Evolutionary conservation across 257 asterid species (phyloP).

Genomic region (Primulina eburnea): DNA sequence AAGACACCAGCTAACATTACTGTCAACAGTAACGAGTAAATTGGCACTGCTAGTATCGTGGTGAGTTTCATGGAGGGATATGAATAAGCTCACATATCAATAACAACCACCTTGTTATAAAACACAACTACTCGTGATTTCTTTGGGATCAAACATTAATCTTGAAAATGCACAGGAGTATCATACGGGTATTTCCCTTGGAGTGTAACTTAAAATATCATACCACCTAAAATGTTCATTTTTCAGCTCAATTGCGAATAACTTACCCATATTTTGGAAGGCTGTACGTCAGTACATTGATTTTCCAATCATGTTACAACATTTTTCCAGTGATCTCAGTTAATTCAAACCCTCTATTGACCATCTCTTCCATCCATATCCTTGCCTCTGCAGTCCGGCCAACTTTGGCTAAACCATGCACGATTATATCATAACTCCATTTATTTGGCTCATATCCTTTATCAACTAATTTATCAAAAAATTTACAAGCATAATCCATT

Average conservation of each 20-base stretch:
- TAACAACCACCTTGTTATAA: neutral
- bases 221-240: constrained; percentile 10
- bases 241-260: constrained; percentile 18
- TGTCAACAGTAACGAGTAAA: neutral
- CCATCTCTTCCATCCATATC: constrained; percentile 55
- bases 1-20: constrained; percentile 8
- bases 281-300: constrained; percentile 11
- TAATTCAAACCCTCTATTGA: constrained; percentile 40
- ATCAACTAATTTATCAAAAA: constrained; percentile 38
- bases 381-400: constrained; percentile 65
- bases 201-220: constrained; percentile 7
- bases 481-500: constrained; percentile 41
- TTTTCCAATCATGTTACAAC: constrained; percentile 19
- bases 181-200: neutral
- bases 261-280: constrained; percentile 21
- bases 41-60: neutral
- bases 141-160: neutral
- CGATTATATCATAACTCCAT: constrained; percentile 63
- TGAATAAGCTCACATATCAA: neutral
- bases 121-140: neutral
- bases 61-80: neutral
- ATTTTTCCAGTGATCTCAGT: constrained; percentile 34
- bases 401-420: constrained; percentile 46
- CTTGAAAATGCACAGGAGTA: constrained; percentile 13
- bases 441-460: constrained; percentile 67